Conservation (phyloP, 108 stramenopile species). For the Cyclotella cryptica region DNA sequence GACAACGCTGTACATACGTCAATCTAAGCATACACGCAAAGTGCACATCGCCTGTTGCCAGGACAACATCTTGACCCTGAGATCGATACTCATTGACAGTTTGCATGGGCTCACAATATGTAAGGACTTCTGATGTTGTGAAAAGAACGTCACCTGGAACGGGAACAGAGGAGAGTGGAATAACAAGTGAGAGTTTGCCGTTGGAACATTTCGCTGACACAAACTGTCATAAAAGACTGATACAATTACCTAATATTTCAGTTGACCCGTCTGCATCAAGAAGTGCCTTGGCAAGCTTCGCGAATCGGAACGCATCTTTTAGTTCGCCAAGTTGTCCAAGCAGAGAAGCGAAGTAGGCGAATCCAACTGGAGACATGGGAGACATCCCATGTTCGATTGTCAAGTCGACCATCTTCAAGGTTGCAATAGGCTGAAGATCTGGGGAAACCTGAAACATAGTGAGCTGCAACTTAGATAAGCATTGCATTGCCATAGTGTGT, state of each 20-base stretch:
- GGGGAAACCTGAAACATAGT: background rate
- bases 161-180: too few relatives aligned
- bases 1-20: too few relatives aligned
- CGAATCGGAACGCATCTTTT: conserved; percentile 8
- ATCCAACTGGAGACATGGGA: conserved; percentile 17
- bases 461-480: background rate
- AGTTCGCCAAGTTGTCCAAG: conserved; percentile 6
- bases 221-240: too few relatives aligned
- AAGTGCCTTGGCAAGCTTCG: conserved; percentile 18
- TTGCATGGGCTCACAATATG: conserved; percentile 16
- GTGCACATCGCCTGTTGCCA: too few relatives aligned
- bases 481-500: conserved; percentile 25
- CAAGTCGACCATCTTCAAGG: conserved; percentile 2
- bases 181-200: too few relatives aligned
- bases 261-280: background rate
- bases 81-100: background rate
- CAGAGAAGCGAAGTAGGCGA: conserved; percentile 10
- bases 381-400: conserved; percentile 21
- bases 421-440: background rate
- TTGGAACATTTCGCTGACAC: too few relatives aligned
- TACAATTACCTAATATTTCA: background rate
- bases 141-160: background rate
- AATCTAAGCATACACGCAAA: too few relatives aligned
- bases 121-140: background rate
- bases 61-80: too few relatives aligned